phyloP scores from a whole-genome alignment of 1,139 yeast genomes.

The Kodamaea suecica region DNA sequence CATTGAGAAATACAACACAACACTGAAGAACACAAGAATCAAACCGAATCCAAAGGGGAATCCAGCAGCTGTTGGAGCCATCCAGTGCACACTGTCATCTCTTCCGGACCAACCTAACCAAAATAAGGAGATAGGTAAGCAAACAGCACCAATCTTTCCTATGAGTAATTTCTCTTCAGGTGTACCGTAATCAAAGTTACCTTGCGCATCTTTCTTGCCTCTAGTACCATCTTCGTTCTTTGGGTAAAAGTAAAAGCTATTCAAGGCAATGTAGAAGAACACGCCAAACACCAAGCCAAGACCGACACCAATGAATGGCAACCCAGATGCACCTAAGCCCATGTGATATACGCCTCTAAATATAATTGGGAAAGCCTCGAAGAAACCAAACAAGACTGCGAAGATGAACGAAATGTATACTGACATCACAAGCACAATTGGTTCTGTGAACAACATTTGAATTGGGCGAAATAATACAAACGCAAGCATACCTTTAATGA shows the following conservation, averaged over 20 bases:
- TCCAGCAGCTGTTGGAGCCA: conserved; percentile 73
- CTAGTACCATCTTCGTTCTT: conserved; percentile 62
- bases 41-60: conserved; percentile 75
- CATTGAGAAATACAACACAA: conserved; percentile 67
- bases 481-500: conserved; percentile 28
- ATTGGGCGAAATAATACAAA: conserved; percentile 59
- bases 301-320: conserved; percentile 69
- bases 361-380: conserved; percentile 74
- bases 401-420: conserved; percentile 68
- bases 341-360: conserved; percentile 60
- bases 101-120: conserved; percentile 84
- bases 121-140: conserved; percentile 66
- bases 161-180: conserved; percentile 40
- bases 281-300: conserved; percentile 60
- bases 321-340: conserved; percentile 59
- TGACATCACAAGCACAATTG: conserved; percentile 65
- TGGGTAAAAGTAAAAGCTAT: conserved; percentile 48
- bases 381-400: conserved; percentile 74
- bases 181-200: conserved; percentile 42
- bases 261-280: conserved; percentile 45
- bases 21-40: conserved; percentile 68
- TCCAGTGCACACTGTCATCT: conserved; percentile 62
- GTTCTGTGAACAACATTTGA: conserved; percentile 64
- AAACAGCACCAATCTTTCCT: conserved; percentile 59
- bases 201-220: conserved; percentile 54